Base-by-base conservation (phyloP, 441 rosid genomes). In the Croton laevigatus region DNA sequence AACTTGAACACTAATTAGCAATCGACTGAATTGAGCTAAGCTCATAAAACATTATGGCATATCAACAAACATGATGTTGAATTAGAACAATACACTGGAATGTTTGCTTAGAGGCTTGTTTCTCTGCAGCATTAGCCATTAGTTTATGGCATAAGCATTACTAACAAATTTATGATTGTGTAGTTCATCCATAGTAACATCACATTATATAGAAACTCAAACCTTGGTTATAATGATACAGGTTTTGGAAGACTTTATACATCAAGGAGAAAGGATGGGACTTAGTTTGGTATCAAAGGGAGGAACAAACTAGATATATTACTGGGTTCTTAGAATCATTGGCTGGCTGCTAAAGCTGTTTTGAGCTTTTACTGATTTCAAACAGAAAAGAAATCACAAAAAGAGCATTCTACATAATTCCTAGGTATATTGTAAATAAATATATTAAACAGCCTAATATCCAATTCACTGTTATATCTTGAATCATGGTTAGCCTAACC, bases 151-250 rank as follows among this genome's bases (percentile, higher is more conserved):
- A 27, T 27, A 27, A 27, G 42, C 27, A 11, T 62, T 27, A 27
- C 44, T 69, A 36, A 48, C 59, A 8, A 8, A 36, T 51, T 37
- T 44, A 51, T 20, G 40, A 20, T 19, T 58, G 16, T 48, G 32
- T 36, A 5, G 13, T 22, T 46, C 48, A 8, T 22, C 45, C 37
- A 17, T 65, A 23, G 8, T 11, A 16, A 22, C 19, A n/a, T 45
- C 71, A n/a, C 59, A 46, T 36, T 37, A 27, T 45, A 51, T 60
- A 61, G 65, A 38, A 65, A 73, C 59, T 54, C 19, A 66, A 46
- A 11, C 32, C 22, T 45, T 63, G 70, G 9, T 62, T 60, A 49
- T 64, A 22, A 32, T 49, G 34, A 27, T 40, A 55, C 81, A 65
- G 78, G 68, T 38, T 40, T 63, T 66, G 59, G 42, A 14, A 23